Conservation (phyloP, 2,329 filamentous ascomycete genomes). For the Rhynchosporium agropyri region DNA sequence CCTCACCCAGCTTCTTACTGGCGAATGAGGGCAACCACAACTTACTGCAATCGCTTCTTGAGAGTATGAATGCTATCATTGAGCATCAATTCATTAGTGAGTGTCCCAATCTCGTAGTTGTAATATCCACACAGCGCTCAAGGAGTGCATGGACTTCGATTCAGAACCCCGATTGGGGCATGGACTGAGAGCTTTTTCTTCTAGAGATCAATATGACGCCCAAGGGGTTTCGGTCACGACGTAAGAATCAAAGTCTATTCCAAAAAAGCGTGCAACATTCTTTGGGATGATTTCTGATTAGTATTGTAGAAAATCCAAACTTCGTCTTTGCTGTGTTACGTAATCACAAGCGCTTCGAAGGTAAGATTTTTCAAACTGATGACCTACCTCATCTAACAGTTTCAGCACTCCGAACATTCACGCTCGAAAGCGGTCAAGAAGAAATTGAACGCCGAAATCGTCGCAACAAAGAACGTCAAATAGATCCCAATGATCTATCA, state of each 20-base stretch:
- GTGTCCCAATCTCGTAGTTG: conserved; percentile 38
- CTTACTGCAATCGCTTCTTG: conserved; percentile 78
- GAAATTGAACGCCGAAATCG: conserved; percentile 83
- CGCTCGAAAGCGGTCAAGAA: conserved; percentile 86
- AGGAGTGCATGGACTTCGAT: conserved; percentile 14
- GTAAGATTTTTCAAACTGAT: conserved; percentile 24
- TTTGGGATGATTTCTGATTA: conserved; percentile 13
- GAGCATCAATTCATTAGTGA: conserved; percentile 83
- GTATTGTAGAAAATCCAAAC: conserved; percentile 66
- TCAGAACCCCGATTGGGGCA: conserved; percentile 16
- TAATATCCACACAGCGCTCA: not conserved
- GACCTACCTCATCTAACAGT: conserved; percentile 13
- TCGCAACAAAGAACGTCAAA: conserved; percentile 63
- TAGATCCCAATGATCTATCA: conserved; percentile 51
- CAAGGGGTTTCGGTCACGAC: conserved; percentile 27
- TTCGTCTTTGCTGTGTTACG: conserved; percentile 79
- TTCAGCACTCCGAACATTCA: conserved; percentile 76
- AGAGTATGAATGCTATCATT: conserved; percentile 86
- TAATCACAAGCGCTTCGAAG: conserved; percentile 79
- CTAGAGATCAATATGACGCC: conserved; percentile 28
- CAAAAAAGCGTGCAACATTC: not conserved
- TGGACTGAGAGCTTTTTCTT: conserved; percentile 22
- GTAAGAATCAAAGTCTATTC: conserved; percentile 12
- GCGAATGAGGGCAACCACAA: conserved; percentile 90
- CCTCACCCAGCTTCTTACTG: conserved; percentile 86